These are phyloP conservation scores for Blastobotrys ciferrii DNA, from an alignment of 1,139 yeast species.

Conservation along the genomic window DNA sequence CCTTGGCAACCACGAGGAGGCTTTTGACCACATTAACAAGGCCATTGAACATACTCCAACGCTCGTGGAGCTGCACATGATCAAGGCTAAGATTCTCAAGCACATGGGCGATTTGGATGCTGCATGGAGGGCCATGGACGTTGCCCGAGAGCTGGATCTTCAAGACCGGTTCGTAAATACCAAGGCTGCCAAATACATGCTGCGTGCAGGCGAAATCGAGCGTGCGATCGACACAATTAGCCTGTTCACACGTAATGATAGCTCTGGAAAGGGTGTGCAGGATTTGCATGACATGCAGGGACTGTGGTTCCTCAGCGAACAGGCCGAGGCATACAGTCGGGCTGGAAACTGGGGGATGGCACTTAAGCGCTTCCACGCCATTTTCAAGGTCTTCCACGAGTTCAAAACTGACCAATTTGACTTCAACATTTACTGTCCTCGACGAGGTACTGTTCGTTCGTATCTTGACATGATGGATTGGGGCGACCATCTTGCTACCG, in stretches of 20 bases:
- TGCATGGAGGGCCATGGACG: constrained; percentile 67
- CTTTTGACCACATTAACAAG: constrained; percentile 54
- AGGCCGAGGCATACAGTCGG: constrained; percentile 76
- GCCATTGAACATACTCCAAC: constrained; percentile 70
- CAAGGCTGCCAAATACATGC: constrained; percentile 76
- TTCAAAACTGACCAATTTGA: constrained; percentile 86
- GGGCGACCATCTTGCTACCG: constrained; percentile 71
- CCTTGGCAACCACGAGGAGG: constrained; percentile 49
- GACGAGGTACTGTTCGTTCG: constrained; percentile 87
- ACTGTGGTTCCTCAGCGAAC: constrained; percentile 82
- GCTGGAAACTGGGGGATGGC: constrained; percentile 60
- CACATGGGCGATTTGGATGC: constrained; percentile 58
- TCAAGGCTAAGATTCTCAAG: constrained; percentile 78
- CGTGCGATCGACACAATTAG: constrained; percentile 75
- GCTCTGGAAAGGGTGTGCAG: constrained; percentile 72
- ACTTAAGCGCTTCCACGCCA: constrained; percentile 70
- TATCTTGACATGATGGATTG: constrained; percentile 73
- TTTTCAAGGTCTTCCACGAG: constrained; percentile 64
- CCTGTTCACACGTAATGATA: constrained; percentile 81
- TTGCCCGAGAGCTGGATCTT: constrained; percentile 73
- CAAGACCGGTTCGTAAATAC: constrained; percentile 92
- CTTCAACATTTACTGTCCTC: constrained; percentile 88
- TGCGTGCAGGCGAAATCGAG: constrained; percentile 76
- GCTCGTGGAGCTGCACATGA: constrained; percentile 73
- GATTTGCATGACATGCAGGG: constrained; percentile 90